Base-by-base conservation (phyloP, 345 rosid species). In the Aurinia saxatilis region DNA sequence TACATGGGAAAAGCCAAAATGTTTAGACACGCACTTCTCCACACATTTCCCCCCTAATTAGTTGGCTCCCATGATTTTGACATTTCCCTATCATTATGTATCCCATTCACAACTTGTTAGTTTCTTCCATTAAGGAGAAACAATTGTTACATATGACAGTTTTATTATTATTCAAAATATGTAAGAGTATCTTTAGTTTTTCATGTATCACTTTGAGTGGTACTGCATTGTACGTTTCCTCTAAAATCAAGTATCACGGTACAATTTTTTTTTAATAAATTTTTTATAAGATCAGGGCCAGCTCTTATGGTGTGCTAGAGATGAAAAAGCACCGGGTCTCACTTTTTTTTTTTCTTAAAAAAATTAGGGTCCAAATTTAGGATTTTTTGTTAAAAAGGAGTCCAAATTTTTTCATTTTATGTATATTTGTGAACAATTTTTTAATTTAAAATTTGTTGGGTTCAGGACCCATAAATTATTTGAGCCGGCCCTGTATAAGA, bases 11-110 rank as follows among this genome's bases (percentile, higher is more conserved):
- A 63, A 19, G 37, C 63, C 51, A 62, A 62, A 55, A 60, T 45
- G 67, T 27, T 1, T 23, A 60, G 62, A 42, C 47, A 44, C 19
- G 45, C 34, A 60, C 7, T 45, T 54, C 33, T 62, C 59, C 57
- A 55, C 64, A 47, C 60, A 56, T 23, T 55, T 57, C 7, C 53
- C 69, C 53, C 65, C 47, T 49, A 33, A 71, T 71, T 63, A 57
- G 70, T 71, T 71, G 75, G 75, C 65, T 71, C 70, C 70, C 75
- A 71, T 57, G 70, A 71, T 71, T 56, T 71, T 49, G 70, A 71
- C 70, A 49, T 63, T 63, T 71, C 53, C 18, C 12, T 71, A 49
- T 70, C 63, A 62, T 56, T 70, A 19, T 62, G 63, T 38, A 61
- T 30, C 68, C 68, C 67, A 70, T 70, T 70, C 63, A 62, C 60